phyloP scores from a whole-genome alignment of 108 stramenopile genomes.

The Seminavis robusta region DNA sequence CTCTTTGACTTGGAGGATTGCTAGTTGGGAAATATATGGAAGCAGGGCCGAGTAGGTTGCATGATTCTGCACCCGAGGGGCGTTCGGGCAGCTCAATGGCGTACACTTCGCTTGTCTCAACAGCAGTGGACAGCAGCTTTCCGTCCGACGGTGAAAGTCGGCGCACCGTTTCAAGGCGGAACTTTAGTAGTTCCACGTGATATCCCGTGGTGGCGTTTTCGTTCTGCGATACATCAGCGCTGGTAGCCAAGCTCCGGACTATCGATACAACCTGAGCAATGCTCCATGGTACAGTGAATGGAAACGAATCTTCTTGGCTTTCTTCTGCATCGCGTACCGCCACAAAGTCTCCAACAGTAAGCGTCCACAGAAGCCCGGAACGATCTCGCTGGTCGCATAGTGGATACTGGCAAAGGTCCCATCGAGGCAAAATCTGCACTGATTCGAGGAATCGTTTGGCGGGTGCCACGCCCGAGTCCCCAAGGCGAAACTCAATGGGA shows the following conservation, averaged over 20 bases:
- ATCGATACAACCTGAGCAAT: conserved; percentile 23
- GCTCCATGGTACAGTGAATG: conserved; percentile 23
- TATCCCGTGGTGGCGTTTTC: neutral
- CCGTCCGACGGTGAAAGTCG: neutral
- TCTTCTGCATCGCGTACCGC: conserved; percentile 9
- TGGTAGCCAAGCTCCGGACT: neutral
- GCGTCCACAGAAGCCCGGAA: conserved; percentile 11
- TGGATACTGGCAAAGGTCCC: neutral
- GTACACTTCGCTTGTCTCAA: neutral
- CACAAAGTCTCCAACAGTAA: conserved; percentile 32
- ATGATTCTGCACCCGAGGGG: too few species aligned
- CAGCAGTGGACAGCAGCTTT: neutral
- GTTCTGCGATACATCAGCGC: too few species aligned
- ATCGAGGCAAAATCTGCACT: neutral
- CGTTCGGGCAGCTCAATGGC: conserved; percentile 4
- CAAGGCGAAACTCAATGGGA: too few species aligned
- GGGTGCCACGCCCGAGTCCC: neutral
- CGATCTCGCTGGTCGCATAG: conserved; percentile 7
- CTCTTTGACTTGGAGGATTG: too few species aligned
- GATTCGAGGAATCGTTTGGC: neutral
- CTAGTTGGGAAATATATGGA: too few species aligned
- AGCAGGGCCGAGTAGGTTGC: too few species aligned
- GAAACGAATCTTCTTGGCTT: conserved; percentile 14
- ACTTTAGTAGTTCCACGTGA: neutral
- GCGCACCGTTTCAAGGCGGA: conserved; percentile 3